Evolutionary conservation across 2,329 filamentous ascomycete genomes (phyloP), one percentile per base, ranked within the genome.

Genomic region (Botryotinia calthae): DNA sequence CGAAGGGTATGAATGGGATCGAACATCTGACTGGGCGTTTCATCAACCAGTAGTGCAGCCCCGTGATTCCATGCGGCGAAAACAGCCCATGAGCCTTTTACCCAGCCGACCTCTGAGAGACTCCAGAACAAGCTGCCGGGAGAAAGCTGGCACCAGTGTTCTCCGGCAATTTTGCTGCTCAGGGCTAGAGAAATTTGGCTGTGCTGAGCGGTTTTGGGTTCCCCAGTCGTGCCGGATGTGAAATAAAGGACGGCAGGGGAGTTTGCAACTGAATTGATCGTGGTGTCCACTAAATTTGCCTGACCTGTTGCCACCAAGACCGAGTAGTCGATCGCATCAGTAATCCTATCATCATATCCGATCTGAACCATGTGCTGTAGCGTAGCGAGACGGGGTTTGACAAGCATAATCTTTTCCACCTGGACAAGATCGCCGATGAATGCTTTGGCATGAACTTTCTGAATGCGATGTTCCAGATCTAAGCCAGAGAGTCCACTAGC

Each of bases 151-250:
- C 25, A n/a, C 51, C 51, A 56, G 51, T 56, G 14, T 56, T 56
- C 51, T 56, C 51, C 51, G n/a, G 51, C 51, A 28, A 56, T 56
- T 14, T 56, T 56, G n/a, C 51, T 56, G 18, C 51, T 31, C 16
- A 56, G n/a, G 28, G 51, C n/a, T 14, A 56, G n/a, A 31, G 51
- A 56, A 18, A 28, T 8, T 56, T 56, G 51, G n/a, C 14, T 56
- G 14, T 56, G 51, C n/a, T 56, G 51, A 14, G 51, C 51, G 2
- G 51, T 56, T 67, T 78, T 78, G 20, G 77, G 77, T 16, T 59
- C 74, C 8, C 77, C 77, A 8, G 77, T 78, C 3, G 66, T 83
- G 25, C 83, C 76, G 31, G 81, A 77, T 44, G 78, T 79, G 63
- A 78, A 79, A 25, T 78, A 74, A 20, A 77, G 61, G 48, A 76